Conservation (phyloP, 2,329 filamentous ascomycete genomes). For the Helotiales sp. region DNA sequence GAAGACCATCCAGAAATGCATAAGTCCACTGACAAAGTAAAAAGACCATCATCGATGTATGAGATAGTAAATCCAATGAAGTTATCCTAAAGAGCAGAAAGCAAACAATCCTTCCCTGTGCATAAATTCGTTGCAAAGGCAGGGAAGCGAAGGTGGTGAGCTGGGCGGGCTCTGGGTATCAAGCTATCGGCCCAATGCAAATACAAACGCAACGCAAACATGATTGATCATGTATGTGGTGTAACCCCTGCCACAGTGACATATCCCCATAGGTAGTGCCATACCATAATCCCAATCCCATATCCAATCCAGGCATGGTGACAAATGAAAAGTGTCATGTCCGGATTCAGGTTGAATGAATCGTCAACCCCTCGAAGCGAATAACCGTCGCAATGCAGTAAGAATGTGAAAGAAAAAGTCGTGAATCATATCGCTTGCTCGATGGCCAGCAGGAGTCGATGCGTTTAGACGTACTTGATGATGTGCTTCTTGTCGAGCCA, state of each 20-base stretch:
- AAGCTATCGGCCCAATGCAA: constrained; percentile 40
- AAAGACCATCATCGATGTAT: background rate
- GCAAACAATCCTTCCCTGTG: constrained; percentile 4
- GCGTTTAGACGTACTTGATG: constrained; percentile 27
- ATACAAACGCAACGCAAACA: constrained; percentile 31
- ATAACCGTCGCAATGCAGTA: constrained; percentile 37
- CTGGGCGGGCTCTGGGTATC: constrained; percentile 44
- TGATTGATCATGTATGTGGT: constrained; percentile 14
- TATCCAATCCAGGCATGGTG: constrained; percentile 24
- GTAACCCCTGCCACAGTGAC: constrained; percentile 19
- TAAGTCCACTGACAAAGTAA: background rate
- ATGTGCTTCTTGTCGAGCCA: constrained; percentile 63
- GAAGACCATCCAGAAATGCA: constrained; percentile 11
- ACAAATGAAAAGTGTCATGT: constrained; percentile 33
- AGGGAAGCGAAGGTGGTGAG: constrained; percentile 37
- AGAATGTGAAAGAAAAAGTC: constrained; percentile 18
- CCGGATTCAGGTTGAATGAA: constrained; percentile 33
- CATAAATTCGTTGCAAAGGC: background rate
- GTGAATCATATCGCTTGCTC: constrained; percentile 25
- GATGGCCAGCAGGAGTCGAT: constrained; percentile 4
- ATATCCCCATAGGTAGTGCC: constrained; percentile 8
- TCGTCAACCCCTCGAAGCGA: constrained; percentile 23
- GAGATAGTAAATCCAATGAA: background rate
- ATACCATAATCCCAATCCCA: constrained; percentile 20
- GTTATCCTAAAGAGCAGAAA: constrained; percentile 1